phyloP scores from a whole-genome alignment of 1,139 yeast genomes.

The Candida sp. region DNA sequence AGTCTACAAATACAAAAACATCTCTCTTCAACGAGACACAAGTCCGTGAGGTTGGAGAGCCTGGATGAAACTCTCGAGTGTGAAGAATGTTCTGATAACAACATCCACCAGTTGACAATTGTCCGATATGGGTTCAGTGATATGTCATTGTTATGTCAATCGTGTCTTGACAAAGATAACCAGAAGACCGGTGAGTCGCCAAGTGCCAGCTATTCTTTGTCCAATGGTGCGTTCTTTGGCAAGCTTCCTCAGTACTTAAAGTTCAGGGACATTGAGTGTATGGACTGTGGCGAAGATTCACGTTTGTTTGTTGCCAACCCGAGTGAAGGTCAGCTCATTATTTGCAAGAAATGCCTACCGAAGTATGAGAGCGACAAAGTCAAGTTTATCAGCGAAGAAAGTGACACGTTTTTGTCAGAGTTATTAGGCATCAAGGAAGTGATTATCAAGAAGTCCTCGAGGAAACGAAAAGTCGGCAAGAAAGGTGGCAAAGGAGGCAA shows the following conservation, averaged over 20 bases:
- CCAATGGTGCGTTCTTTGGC: constrained; percentile 58
- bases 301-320: constrained; percentile 41
- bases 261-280: constrained; percentile 56
- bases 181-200: constrained; percentile 34
- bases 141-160: constrained; percentile 53
- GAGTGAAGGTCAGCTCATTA: constrained; percentile 26
- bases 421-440: constrained; percentile 55
- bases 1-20: constrained; percentile 41
- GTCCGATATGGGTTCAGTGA: constrained; percentile 60
- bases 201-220: constrained; percentile 52
- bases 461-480: constrained; percentile 22
- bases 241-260: constrained; percentile 51
- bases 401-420: constrained; percentile 50
- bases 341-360: constrained; percentile 47
- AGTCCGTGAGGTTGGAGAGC: constrained; percentile 37
- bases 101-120: constrained; percentile 56
- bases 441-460: constrained; percentile 18
- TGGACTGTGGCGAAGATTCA: constrained; percentile 43
- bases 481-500: constrained; percentile 28
- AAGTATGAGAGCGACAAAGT: constrained; percentile 20
- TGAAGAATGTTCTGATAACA: constrained; percentile 59
- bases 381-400: constrained; percentile 47
- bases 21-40: constrained; percentile 58
- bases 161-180: constrained; percentile 46
- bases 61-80: constrained; percentile 52